Evolutionary conservation across 2,329 filamentous ascomycete genomes (phyloP).

Genomic region (Domatiomyces globalis): DNA sequence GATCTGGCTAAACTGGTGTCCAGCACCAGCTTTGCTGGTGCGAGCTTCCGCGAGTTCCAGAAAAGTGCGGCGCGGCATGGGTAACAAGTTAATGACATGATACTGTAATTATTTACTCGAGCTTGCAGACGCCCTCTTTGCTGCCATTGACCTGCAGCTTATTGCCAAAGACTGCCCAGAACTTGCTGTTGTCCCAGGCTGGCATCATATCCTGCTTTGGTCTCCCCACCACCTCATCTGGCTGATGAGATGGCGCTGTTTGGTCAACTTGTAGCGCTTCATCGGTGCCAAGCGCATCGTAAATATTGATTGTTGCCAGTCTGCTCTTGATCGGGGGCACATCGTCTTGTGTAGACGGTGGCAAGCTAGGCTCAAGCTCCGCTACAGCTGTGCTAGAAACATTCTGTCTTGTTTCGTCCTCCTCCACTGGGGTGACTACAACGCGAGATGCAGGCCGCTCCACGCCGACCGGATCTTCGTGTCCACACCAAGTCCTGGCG

Average conservation of each 20-base stretch:
- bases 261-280: slow-evolving; percentile 1
- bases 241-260: background rate
- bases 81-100: no score
- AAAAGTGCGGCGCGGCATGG: no score
- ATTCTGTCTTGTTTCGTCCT: no score
- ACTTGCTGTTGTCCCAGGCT: slow-evolving; percentile 28
- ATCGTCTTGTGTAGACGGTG: background rate
- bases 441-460: background rate
- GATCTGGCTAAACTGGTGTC: no score
- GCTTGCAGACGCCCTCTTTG: slow-evolving; percentile 34
- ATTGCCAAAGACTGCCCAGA: slow-evolving; percentile 47
- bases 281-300: slow-evolving; percentile 7
- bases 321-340: background rate
- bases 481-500: background rate
- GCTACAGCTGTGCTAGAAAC: no score
- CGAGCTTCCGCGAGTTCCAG: no score
- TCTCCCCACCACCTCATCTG: background rate
- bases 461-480: background rate
- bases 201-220: slow-evolving; percentile 33
- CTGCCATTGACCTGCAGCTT: slow-evolving; percentile 48
- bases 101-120: background rate
- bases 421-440: background rate
- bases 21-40: no score
- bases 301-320: slow-evolving; percentile 5
- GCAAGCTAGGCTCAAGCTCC: background rate